Percentiles rank a stretch among this genome's conserved stretches.
phyloP scores from a whole-genome alignment of 495 filamentous ascomycete species.

The Aspergillus cavernicola region DNA sequence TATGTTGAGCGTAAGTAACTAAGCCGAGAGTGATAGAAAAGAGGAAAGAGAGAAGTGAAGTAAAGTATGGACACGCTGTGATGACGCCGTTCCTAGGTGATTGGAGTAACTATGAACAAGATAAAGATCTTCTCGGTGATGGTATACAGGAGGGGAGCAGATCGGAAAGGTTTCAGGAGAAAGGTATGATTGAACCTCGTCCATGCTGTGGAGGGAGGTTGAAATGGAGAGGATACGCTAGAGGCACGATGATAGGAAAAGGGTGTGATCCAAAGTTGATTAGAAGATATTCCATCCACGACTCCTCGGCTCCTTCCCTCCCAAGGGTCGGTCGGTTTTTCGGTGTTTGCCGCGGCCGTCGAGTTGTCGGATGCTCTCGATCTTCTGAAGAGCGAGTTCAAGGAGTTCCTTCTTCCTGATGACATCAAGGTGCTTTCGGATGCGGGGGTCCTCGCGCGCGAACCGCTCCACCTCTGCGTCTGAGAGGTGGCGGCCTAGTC shows the following conservation, averaged over 20 bases:
- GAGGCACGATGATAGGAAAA: neutral
- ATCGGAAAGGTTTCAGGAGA: neutral
- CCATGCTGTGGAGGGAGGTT: constrained; percentile 5
- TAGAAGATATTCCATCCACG: constrained; percentile 42
- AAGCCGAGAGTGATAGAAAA: neutral
- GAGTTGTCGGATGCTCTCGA: constrained; percentile 78
- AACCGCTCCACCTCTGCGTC: constrained; percentile 81
- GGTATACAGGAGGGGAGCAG: constrained; percentile 12
- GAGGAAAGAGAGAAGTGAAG: neutral
- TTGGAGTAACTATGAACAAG: constrained; percentile 4
- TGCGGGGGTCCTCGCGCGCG: constrained; percentile 85
- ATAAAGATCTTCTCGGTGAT: neutral
- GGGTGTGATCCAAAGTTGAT: too few relatives aligned
- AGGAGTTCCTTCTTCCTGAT: constrained; percentile 88
- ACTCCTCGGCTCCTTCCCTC: constrained; percentile 28
- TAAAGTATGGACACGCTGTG: neutral
- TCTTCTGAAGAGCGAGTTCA: constrained; percentile 89
- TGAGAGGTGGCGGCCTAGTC: constrained; percentile 78
- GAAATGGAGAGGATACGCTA: neutral
- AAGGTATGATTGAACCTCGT: neutral
- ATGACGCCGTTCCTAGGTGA: neutral
- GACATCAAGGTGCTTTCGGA: constrained; percentile 83
- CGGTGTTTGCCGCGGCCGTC: constrained; percentile 49
- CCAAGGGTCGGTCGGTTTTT: constrained; percentile 26
- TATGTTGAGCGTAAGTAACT: constrained; percentile 14